Conservation (phyloP, 345 rosid genomes). For the Hypericum androsaemum region DNA sequence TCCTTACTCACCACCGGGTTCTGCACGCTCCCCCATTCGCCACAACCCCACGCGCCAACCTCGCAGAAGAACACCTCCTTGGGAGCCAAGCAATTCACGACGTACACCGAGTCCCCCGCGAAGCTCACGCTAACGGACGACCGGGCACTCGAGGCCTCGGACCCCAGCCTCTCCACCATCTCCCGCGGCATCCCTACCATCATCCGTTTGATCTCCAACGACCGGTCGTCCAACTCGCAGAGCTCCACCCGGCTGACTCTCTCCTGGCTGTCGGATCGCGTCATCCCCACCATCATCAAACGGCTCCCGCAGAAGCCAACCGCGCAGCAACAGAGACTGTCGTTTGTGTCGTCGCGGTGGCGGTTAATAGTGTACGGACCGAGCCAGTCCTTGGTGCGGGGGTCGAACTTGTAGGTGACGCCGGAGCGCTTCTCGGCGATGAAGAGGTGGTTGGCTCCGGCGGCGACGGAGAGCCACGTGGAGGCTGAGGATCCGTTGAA, state of each 20-base stretch:
- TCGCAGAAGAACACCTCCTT: constrained; percentile 39
- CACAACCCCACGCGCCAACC: constrained; percentile 18
- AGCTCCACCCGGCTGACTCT: constrained; percentile 30
- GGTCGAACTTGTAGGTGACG: constrained; percentile 34
- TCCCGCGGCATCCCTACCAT: constrained; percentile 44
- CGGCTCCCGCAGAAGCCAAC: constrained; percentile 25
- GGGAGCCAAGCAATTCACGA: constrained; percentile 17
- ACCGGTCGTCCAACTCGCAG: constrained; percentile 34
- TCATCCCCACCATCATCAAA: constrained; percentile 40
- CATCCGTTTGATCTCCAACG: constrained; percentile 17
- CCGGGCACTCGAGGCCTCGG: constrained; percentile 4
- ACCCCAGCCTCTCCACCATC: constrained; percentile 33
- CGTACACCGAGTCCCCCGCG: constrained; percentile 29
- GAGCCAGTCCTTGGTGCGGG: constrained; percentile 37
- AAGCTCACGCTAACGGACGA: constrained; percentile 25
- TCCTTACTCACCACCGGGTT: constrained; percentile 19
- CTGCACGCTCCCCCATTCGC: constrained; percentile 36
- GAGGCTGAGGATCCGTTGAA: constrained; percentile 48
- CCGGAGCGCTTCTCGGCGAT: constrained; percentile 51
- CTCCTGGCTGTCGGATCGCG: constrained; percentile 15
- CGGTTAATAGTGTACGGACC: constrained; percentile 31
- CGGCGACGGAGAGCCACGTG: constrained; percentile 55
- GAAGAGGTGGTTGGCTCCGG: constrained; percentile 22
- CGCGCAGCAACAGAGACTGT: constrained; percentile 16
- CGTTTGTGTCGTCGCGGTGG: constrained; percentile 16